phyloP scores from a whole-genome alignment of 495 filamentous ascomycete genomes.

The Tuber aestivum region DNA sequence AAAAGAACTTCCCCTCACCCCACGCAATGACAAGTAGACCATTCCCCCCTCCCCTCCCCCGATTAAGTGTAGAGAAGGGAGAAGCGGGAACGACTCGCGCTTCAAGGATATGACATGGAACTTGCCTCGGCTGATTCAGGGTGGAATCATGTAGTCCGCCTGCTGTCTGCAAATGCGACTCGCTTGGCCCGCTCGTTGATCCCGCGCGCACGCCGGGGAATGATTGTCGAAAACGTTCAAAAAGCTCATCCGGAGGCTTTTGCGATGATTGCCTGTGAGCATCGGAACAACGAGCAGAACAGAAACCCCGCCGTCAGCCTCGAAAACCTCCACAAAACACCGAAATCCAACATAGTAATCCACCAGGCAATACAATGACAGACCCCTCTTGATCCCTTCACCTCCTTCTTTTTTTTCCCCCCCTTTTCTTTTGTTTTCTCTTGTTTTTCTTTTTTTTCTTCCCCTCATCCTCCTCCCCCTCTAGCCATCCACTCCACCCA shows the following conservation, averaged over 20 bases:
- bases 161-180: conserved; percentile 31
- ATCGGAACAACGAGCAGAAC: conserved; percentile 9
- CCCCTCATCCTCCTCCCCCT: not conserved
- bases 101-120: conserved; percentile 10
- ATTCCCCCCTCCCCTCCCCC: conserved; percentile 12
- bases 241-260: conserved; percentile 42
- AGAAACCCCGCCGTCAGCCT: conserved; percentile 21
- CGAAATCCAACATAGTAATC: conserved; percentile 11
- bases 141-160: conserved; percentile 25
- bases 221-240: conserved; percentile 42
- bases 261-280: conserved; percentile 40
- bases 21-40: conserved; percentile 12
- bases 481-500: not conserved
- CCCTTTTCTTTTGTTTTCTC: no score
- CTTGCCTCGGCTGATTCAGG: conserved; percentile 40
- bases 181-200: conserved; percentile 27
- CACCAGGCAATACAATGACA: not conserved
- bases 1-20: conserved; percentile 5
- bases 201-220: conserved; percentile 39
- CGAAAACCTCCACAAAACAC: conserved; percentile 5
- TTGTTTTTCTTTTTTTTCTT: no score
- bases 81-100: conserved; percentile 20
- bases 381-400: not conserved
- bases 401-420: not conserved
- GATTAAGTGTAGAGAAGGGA: conserved; percentile 24